Conservation (phyloP, 2,329 filamentous ascomycete species). For the Boeremia lycopersici region DNA sequence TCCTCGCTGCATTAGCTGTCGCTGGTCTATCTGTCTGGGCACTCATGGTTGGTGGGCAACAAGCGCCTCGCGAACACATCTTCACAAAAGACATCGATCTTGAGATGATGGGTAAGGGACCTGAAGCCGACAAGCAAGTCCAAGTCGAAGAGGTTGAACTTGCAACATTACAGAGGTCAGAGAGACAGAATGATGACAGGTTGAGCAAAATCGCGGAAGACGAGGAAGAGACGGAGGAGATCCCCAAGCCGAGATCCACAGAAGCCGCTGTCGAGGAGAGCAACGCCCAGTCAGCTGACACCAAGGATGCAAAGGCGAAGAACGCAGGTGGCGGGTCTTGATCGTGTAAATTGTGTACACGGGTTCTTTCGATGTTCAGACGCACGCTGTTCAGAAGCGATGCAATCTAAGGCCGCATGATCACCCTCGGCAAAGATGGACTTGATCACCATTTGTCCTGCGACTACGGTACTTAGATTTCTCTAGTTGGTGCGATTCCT, state of each 20-base stretch:
- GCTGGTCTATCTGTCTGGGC: conserved; percentile 29
- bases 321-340: background rate
- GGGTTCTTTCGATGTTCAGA: background rate
- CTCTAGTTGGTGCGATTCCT: no score
- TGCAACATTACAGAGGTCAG: background rate
- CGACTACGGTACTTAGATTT: no score
- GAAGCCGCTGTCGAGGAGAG: background rate
- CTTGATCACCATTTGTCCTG: no score
- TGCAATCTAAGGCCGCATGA: no score
- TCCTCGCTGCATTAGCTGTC: conserved; percentile 29
- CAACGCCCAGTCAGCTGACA: background rate
- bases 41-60: conserved; percentile 28
- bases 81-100: conserved; percentile 37
- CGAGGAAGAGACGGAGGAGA: conserved; percentile 6
- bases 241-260: background rate
- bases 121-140: conserved; percentile 16
- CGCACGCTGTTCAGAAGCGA: no score
- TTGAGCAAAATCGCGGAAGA: conserved; percentile 16
- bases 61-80: conserved; percentile 28
- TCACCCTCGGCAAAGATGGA: no score
- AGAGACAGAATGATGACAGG: conserved; percentile 5
- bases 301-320: background rate
- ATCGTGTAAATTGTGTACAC: background rate
- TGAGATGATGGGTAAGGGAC: conserved; percentile 41
- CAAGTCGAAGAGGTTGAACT: conserved; percentile 13